These are phyloP conservation scores for Rhodotorula sp. DNA, from an alignment of 1,284 basidiomycete genomes.

Conservation along the genomic window DNA sequence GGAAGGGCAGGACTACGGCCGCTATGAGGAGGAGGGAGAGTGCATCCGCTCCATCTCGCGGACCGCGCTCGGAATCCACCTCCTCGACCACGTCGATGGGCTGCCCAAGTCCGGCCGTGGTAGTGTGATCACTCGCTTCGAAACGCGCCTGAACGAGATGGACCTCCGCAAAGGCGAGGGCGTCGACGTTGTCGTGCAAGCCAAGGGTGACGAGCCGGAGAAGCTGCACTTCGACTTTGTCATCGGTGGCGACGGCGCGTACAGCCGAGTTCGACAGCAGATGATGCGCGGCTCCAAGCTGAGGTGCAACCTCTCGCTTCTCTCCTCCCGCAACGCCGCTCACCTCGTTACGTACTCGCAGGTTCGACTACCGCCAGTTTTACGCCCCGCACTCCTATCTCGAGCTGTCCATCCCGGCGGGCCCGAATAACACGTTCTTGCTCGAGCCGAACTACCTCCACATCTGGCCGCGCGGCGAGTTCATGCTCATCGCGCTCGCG, in stretches of 20 bases:
- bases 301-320: slow-evolving; percentile 14
- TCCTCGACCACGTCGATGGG: slow-evolving; percentile 53
- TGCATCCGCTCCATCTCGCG: slow-evolving; percentile 38
- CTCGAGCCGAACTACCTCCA: slow-evolving; percentile 95
- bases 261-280: slow-evolving; percentile 35
- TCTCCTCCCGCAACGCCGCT: background rate
- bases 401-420: slow-evolving; percentile 91
- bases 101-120: slow-evolving; percentile 55
- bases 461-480: slow-evolving; percentile 97
- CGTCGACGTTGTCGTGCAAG: slow-evolving; percentile 20
- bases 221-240: slow-evolving; percentile 73
- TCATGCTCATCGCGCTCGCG: slow-evolving; percentile 98
- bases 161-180: slow-evolving; percentile 26
- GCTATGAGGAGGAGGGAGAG: slow-evolving; percentile 39
- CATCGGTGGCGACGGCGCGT: slow-evolving; percentile 60
- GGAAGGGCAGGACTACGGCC: slow-evolving; percentile 36
- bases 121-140: slow-evolving; percentile 29
- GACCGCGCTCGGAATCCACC: slow-evolving; percentile 29
- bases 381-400: slow-evolving; percentile 96
- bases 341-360: slow-evolving; percentile 55
- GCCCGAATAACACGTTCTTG: slow-evolving; percentile 66
- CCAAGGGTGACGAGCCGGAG: slow-evolving; percentile 32
- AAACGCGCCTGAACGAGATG: slow-evolving; percentile 37
- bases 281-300: slow-evolving; percentile 35
- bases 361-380: slow-evolving; percentile 90